These are phyloP conservation scores for Cyclocybe aegerita DNA, from an alignment of 768 basidiomycete genomes.

Conservation along the genomic window DNA sequence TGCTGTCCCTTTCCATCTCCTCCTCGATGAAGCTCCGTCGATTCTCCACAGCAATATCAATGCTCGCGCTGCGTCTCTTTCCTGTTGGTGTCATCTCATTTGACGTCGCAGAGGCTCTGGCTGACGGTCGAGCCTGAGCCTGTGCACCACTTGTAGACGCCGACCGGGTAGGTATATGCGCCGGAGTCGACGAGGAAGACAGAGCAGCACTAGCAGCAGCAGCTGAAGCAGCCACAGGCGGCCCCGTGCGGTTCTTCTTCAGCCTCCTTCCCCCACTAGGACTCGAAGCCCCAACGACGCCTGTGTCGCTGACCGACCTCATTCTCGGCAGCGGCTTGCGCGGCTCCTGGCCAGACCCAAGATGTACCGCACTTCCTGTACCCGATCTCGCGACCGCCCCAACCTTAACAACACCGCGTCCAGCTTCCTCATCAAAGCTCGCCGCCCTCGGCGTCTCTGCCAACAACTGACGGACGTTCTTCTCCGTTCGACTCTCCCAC, in stretches of 20 bases:
- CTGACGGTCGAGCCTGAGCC: too few species aligned
- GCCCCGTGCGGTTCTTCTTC: conserved; percentile 14
- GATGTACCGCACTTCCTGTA: conserved; percentile 3
- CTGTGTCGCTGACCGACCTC: conserved; percentile 17
- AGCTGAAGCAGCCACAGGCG: conserved; percentile 4
- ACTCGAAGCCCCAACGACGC: background rate
- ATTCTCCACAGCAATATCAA: background rate
- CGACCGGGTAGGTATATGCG: background rate
- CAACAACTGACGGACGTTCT: conserved; percentile 18
- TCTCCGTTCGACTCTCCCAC: conserved; percentile 25
- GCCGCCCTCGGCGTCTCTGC: conserved; percentile 1
- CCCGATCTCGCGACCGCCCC: conserved; percentile 13
- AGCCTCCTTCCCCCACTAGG: conserved; percentile 10
- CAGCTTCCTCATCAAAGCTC: conserved; percentile 17
- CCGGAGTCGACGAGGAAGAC: too few species aligned
- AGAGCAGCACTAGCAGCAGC: background rate
- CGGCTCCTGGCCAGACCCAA: background rate
- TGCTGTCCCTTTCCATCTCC: background rate
- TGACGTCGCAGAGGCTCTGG: background rate
- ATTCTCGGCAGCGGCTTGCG: background rate
- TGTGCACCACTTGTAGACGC: background rate
- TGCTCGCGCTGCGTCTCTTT: background rate
- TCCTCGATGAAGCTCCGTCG: background rate
- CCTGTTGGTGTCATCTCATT: background rate
- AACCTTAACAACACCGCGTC: conserved; percentile 3